Percentiles rank a stretch among this genome's conserved stretches.
Conservation (phyloP, 805 yeast genomes). For the Jamesozyma jinghongensis region DNA sequence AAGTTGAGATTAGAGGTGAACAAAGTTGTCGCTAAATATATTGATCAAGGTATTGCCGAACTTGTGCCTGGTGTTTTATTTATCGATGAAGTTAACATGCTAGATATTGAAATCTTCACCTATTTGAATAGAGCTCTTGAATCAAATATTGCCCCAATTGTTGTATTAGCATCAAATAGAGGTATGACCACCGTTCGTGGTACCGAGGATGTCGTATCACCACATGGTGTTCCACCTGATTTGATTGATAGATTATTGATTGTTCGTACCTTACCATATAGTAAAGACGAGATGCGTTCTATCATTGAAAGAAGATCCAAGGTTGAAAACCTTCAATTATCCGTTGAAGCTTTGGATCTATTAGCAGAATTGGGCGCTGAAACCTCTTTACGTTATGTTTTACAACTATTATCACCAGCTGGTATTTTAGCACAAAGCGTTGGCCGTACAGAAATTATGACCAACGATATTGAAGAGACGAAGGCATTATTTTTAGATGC, state of each 20-base stretch:
- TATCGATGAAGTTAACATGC: conserved; percentile 97
- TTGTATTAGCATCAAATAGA: conserved; percentile 90
- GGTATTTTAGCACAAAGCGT: conserved; percentile 69
- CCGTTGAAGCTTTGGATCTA: conserved; percentile 59
- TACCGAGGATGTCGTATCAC: conserved; percentile 72
- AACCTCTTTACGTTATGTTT: conserved; percentile 82
- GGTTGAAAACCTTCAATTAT: conserved; percentile 62
- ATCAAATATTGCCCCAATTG: conserved; percentile 85
- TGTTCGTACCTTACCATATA: conserved; percentile 86
- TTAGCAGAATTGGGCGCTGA: conserved; percentile 66
- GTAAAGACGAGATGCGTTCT: conserved; percentile 66
- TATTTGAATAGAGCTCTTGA: conserved; percentile 91
- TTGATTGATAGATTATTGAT: conserved; percentile 84
- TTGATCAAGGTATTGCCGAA: conserved; percentile 97
- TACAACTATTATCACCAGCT: conserved; percentile 86
- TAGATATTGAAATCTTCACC: conserved; percentile 94
- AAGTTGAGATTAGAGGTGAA: conserved; percentile 89
- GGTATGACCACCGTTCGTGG: conserved; percentile 91
- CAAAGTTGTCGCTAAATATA: conserved; percentile 90
- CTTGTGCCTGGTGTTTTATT: conserved; percentile 95
- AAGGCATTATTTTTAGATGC: conserved; percentile 79
- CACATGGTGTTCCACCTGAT: conserved; percentile 97
- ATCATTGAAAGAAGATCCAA: conserved; percentile 77
- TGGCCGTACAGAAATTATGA: conserved; percentile 59
- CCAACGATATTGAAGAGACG: conserved; percentile 75